These are phyloP conservation scores for Corynascus novoguineensis DNA, from an alignment of 495 filamentous ascomycete genomes.

Conservation along the genomic window DNA sequence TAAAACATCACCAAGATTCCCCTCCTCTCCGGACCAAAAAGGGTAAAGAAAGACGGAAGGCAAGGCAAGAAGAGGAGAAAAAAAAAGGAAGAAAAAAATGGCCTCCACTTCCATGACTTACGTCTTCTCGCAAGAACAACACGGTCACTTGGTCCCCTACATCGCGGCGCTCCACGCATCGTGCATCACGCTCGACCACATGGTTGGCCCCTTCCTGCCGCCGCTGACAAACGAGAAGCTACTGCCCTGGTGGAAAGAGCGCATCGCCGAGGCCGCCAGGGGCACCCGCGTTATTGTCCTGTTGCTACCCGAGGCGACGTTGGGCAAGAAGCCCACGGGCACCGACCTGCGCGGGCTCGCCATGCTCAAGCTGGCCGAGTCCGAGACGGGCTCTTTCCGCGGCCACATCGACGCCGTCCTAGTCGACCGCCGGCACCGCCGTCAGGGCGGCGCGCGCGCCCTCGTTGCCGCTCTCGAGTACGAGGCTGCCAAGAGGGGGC, in stretches of 20 bases:
- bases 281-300: conserved; percentile 34
- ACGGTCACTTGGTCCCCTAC: conserved; percentile 35
- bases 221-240: conserved; percentile 37
- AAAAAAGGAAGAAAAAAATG: background rate
- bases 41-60: background rate
- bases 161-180: conserved; percentile 38
- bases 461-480: conserved; percentile 34
- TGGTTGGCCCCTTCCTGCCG: conserved; percentile 36
- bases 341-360: conserved; percentile 35
- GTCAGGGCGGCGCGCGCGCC: conserved; percentile 29
- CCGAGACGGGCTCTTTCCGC: conserved; percentile 35
- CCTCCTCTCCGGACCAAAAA: no score
- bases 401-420: conserved; percentile 38
- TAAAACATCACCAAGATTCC: background rate
- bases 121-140: conserved; percentile 30
- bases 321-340: conserved; percentile 24
- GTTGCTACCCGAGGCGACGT: conserved; percentile 26
- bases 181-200: conserved; percentile 35
- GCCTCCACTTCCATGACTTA: conserved; percentile 20
- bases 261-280: conserved; percentile 30
- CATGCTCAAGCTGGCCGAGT: conserved; percentile 32
- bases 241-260: conserved; percentile 36
- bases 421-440: conserved; percentile 28
- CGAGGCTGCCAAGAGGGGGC: conserved; percentile 31
- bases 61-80: background rate